phyloP scores from a whole-genome alignment of 2,329 filamentous ascomycete species.

The Colletotrichum destructivum region DNA sequence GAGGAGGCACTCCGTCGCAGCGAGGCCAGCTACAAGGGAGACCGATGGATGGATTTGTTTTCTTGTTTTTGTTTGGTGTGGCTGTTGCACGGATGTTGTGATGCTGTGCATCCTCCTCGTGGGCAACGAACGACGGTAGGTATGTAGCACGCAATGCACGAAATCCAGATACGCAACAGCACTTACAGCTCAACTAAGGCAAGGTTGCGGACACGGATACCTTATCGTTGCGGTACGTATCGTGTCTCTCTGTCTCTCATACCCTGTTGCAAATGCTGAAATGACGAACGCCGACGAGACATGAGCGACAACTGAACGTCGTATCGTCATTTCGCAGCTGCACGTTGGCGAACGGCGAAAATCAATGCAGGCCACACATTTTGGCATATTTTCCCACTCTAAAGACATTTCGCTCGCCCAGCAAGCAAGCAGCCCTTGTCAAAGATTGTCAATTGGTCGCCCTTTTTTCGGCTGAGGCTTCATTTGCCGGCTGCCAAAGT shows the following conservation, averaged over 20 bases:
- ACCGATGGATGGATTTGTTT: slow-evolving; percentile 1
- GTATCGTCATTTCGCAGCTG: slow-evolving; percentile 38
- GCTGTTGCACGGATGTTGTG: slow-evolving; percentile 21
- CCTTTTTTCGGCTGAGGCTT: slow-evolving; percentile 23
- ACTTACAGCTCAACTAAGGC: slow-evolving; percentile 5
- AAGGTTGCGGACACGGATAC: background rate
- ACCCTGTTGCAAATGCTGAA: background rate
- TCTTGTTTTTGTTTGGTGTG: slow-evolving; percentile 9
- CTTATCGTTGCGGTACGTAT: background rate
- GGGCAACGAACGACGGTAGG: background rate
- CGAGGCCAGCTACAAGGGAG: background rate
- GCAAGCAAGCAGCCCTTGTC: slow-evolving; percentile 21
- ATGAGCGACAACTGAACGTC: slow-evolving; percentile 18
- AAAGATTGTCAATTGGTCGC: slow-evolving; percentile 24
- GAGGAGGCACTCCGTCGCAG: background rate
- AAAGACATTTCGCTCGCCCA: slow-evolving; percentile 2
- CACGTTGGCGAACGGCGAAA: slow-evolving; percentile 19
- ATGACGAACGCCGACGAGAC: slow-evolving; percentile 1
- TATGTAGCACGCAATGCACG: background rate
- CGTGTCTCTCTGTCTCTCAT: background rate
- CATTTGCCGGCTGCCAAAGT: slow-evolving; percentile 33
- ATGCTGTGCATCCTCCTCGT: slow-evolving; percentile 1
- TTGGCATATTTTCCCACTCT: background rate
- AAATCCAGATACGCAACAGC: background rate
- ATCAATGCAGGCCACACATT: slow-evolving; percentile 15